These are phyloP conservation scores for Phyllosticta citriasiana DNA, from an alignment of 2,329 filamentous ascomycete genomes.

Conservation along the genomic window DNA sequence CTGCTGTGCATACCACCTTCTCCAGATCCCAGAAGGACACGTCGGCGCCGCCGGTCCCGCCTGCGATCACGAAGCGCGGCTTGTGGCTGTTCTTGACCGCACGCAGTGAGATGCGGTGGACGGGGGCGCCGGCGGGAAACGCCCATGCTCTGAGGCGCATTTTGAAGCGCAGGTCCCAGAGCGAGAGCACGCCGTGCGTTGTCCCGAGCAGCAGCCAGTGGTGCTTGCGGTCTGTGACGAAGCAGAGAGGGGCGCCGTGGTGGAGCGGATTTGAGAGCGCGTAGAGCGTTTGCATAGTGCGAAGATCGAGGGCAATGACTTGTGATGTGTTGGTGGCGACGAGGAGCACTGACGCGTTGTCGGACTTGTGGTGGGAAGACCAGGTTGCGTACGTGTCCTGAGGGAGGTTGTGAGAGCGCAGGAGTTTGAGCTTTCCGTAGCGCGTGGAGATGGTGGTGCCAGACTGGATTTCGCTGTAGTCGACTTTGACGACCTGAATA, in stretches of 20 bases:
- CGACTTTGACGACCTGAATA: conserved; percentile 81
- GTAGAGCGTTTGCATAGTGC: conserved; percentile 75
- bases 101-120: conserved; percentile 71
- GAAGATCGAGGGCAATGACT: conserved; percentile 73
- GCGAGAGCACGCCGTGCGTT: conserved; percentile 79
- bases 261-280: conserved; percentile 78
- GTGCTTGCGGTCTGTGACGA: conserved; percentile 74
- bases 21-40: conserved; percentile 95
- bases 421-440: conserved; percentile 66
- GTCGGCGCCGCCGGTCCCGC: conserved; percentile 78
- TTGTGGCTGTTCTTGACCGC: conserved; percentile 45
- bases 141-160: conserved; percentile 83
- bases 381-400: conserved; percentile 70
- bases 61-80: conserved; percentile 79
- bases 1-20: conserved; percentile 76
- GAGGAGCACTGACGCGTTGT: conserved; percentile 71
- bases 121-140: conserved; percentile 66
- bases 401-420: conserved; percentile 67
- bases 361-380: conserved; percentile 83
- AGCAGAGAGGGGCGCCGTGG: conserved; percentile 84
- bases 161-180: conserved; percentile 96
- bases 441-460: conserved; percentile 41
- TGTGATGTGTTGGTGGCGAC: conserved; percentile 80
- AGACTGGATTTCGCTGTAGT: conserved; percentile 47
- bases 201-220: conserved; percentile 91